A percentile compares a stretch with the other conserved stretches of the same genome.
These are phyloP conservation scores for Cordyceps pruinosa DNA, from an alignment of 2,329 filamentous ascomycete genomes.

Conservation along the genomic window DNA sequence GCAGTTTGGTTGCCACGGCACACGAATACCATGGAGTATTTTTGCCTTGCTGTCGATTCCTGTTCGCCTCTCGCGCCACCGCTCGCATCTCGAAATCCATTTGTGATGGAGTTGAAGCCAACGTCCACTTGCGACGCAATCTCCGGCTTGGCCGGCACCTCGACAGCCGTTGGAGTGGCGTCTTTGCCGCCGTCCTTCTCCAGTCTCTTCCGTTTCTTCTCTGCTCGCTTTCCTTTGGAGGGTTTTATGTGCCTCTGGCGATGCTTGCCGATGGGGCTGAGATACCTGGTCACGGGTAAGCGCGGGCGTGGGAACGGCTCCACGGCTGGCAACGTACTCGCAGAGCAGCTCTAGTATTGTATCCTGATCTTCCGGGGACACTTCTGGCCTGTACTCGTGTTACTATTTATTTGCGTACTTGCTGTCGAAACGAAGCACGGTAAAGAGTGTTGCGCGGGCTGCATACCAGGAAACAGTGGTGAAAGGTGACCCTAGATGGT, in stretches of 20 bases:
- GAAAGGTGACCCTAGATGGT: conserved; percentile 61
- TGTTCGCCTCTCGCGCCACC: not conserved
- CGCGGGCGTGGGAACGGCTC: not conserved
- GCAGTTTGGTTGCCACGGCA: conserved; percentile 50
- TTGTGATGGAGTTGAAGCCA: conserved; percentile 58
- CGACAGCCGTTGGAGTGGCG: conserved; percentile 14
- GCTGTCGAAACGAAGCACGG: too few species aligned
- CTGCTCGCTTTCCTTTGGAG: conserved; percentile 54
- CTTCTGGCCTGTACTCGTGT: conserved; percentile 58
- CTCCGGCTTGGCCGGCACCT: conserved; percentile 36
- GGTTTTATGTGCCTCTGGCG: conserved; percentile 44
- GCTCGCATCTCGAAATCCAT: conserved; percentile 40
- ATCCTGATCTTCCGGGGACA: conserved; percentile 52
- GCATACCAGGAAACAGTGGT: conserved; percentile 52
- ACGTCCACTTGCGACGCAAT: conserved; percentile 53
- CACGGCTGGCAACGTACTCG: conserved; percentile 41
- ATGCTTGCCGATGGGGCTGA: conserved; percentile 57
- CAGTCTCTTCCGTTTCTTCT: conserved; percentile 44
- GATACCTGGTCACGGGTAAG: conserved; percentile 39
- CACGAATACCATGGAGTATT: conserved; percentile 51
- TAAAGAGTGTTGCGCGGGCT: too few species aligned
- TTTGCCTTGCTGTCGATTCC: conserved; percentile 1
- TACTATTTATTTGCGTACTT: not conserved
- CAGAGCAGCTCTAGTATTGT: conserved; percentile 60
- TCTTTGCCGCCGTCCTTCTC: conserved; percentile 19